A percentile compares a stretch with the other conserved stretches of the same genome.
phyloP scores from a whole-genome alignment of 2,329 filamentous ascomycete species.

The Trichoderma cornu-damae region DNA sequence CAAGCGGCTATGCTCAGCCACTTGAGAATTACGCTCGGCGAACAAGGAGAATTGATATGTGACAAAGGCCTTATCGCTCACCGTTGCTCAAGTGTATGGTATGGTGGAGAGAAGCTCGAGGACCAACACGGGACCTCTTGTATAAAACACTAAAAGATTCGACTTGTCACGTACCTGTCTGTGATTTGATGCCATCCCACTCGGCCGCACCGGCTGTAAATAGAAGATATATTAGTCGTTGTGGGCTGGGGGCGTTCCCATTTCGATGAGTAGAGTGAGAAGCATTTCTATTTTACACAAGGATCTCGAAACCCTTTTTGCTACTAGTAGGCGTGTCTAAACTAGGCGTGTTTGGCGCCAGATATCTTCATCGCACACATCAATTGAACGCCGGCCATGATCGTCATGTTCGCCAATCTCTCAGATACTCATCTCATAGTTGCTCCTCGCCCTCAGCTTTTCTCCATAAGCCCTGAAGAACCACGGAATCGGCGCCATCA shows the following conservation, averaged over 20 bases:
- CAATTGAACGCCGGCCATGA: neutral
- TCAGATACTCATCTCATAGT: slow-evolving; percentile 27
- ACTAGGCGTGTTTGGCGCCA: neutral
- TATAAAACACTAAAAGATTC: neutral
- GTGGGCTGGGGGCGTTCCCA: neutral
- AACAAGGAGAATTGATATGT: neutral
- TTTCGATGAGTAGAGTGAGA: neutral
- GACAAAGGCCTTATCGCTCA: neutral
- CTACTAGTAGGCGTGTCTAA: too few relatives aligned
- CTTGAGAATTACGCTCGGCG: neutral
- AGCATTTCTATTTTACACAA: neutral
- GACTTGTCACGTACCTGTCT: neutral
- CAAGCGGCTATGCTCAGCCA: neutral
- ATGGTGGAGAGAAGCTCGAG: neutral
- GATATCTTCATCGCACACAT: neutral
- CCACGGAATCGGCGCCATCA: slow-evolving; percentile 35
- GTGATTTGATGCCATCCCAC: neutral
- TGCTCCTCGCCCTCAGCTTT: slow-evolving; percentile 24
- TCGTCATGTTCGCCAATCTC: neutral
- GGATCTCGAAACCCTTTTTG: too few relatives aligned
- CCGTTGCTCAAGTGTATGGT: neutral
- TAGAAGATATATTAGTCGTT: neutral
- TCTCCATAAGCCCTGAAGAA: slow-evolving; percentile 27
- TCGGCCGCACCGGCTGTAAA: neutral
- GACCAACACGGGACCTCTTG: neutral